These are phyloP conservation scores for Whalleya microplaca DNA, from an alignment of 2,329 filamentous ascomycete genomes.

Conservation along the genomic window DNA sequence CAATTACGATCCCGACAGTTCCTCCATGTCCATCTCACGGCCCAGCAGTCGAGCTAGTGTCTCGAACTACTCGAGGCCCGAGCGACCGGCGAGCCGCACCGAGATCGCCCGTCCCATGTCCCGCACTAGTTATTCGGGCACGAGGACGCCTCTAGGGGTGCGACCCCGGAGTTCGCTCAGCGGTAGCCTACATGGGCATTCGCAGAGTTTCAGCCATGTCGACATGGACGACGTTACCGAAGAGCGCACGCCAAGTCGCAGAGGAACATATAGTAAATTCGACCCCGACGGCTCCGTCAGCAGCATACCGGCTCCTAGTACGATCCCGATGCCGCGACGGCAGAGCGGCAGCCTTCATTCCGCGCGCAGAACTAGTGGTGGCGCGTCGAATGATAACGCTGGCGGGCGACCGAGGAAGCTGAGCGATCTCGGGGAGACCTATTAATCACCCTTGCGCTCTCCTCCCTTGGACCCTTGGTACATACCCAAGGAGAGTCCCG, in stretches of 20 bases:
- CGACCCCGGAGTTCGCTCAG: constrained; percentile 74
- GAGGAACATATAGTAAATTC: constrained; percentile 55
- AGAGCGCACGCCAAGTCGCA: constrained; percentile 58
- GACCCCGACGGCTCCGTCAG: constrained; percentile 46
- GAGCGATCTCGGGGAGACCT: constrained; percentile 59
- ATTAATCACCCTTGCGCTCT: constrained; percentile 41
- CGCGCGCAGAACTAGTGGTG: constrained; percentile 47
- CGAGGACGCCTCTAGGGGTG: constrained; percentile 66
- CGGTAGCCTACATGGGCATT: constrained; percentile 63
- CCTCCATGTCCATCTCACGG: constrained; percentile 56
- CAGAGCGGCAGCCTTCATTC: constrained; percentile 45
- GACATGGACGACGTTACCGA: constrained; percentile 57
- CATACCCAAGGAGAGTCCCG: constrained; percentile 12
- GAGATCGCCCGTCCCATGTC: constrained; percentile 67
- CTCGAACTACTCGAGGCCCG: constrained; percentile 46
- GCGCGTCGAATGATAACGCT: constrained; percentile 29
- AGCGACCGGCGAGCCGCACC: constrained; percentile 56
- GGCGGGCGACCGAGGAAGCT: constrained; percentile 44
- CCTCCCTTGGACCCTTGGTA: constrained; percentile 26
- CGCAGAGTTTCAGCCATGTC: constrained; percentile 59
- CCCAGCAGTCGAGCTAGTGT: constrained; percentile 75
- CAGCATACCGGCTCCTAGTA: constrained; percentile 48
- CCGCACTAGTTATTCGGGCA: constrained; percentile 62
- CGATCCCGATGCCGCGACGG: constrained; percentile 53
- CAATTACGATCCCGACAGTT: constrained; percentile 48